Evolutionary conservation across 148 eudicot genomes (phyloP).

Genomic region (Beta vulgaris): DNA sequence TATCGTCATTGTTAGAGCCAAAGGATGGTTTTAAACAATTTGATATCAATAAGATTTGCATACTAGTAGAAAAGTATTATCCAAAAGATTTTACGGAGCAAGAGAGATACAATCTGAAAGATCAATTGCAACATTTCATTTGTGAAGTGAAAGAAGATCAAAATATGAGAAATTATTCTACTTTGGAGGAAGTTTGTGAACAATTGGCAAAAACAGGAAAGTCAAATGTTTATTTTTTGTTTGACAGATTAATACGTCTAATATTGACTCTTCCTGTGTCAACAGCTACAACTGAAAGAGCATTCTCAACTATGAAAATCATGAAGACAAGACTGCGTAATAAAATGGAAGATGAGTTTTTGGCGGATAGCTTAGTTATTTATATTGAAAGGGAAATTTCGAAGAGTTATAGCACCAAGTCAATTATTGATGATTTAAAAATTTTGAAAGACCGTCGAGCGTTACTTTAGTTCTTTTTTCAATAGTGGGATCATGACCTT

Average conservation of each 20-base stretch:
- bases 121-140: conserved; percentile 3
- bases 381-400: conserved; percentile 5
- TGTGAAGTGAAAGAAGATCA: conserved; percentile 1
- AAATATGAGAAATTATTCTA: not conserved
- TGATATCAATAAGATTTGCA: not conserved
- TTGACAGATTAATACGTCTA: too few relatives aligned
- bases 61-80: conserved; percentile 4
- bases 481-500: too few relatives aligned
- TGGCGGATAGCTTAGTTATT: not conserved
- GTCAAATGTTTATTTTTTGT: too few relatives aligned
- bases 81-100: not conserved
- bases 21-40: not conserved
- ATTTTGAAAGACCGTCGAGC: too few relatives aligned
- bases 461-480: too few relatives aligned
- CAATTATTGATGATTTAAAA: too few relatives aligned
- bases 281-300: not conserved
- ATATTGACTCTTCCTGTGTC: too few relatives aligned
- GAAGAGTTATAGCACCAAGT: not conserved
- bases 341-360: not conserved
- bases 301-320: conserved; percentile 11
- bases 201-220: too few relatives aligned
- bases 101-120: not conserved
- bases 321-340: not conserved
- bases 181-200: not conserved
- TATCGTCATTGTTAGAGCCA: not conserved